Conservation (phyloP, 2,329 filamentous ascomycete genomes). For the Cladosporium sp. region DNA sequence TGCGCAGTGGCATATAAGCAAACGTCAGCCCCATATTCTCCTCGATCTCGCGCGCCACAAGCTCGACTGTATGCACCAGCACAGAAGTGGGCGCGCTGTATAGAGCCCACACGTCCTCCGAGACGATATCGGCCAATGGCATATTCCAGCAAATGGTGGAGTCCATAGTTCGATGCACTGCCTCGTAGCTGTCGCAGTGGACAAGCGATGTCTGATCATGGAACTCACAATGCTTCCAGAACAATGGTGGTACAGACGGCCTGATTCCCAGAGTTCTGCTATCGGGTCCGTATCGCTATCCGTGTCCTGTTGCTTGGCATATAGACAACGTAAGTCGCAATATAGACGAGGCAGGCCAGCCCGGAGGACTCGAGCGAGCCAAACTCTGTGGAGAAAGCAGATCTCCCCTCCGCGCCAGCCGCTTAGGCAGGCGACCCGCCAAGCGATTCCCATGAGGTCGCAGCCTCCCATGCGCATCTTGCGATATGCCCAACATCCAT, state of each 20-base stretch:
- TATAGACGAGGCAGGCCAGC: conserved; percentile 3
- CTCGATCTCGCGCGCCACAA: conserved; percentile 11
- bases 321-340: neutral
- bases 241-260: neutral
- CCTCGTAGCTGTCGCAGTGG: neutral
- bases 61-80: conserved; percentile 7
- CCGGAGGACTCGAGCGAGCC: neutral
- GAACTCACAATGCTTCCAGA: neutral
- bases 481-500: conserved; percentile 6
- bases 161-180: neutral
- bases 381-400: conserved; percentile 5
- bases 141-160: neutral
- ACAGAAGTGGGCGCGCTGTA: neutral
- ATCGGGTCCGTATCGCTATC: neutral
- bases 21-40: conserved; percentile 16
- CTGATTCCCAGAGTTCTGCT: neutral
- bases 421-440: neutral
- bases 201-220: neutral
- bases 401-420: conserved; percentile 3
- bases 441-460: neutral
- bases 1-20: conserved; percentile 9
- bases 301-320: neutral
- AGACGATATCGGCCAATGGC: neutral
- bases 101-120: neutral
- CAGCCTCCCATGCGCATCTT: neutral